A percentile compares a stretch with the other conserved stretches of the same genome.
Conservation (phyloP, 306 rosid genomes). For the Mimosa bimucronata region DNA sequence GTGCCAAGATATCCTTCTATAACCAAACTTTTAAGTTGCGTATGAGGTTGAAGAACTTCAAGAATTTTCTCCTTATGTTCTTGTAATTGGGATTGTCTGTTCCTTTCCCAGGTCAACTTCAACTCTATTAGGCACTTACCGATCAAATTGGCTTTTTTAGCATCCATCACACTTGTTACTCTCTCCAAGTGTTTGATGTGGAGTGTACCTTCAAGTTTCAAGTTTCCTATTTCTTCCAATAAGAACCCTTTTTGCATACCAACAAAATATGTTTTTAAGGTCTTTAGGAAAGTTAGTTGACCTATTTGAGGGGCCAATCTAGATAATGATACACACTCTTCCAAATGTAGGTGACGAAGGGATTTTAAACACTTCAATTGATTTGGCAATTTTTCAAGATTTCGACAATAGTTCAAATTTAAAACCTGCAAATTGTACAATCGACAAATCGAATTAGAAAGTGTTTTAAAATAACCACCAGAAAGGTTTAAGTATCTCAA, state of each 20-base stretch:
- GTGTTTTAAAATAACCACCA: rapidly evolving
- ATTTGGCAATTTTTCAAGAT: background rate
- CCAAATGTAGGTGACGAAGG: slow-evolving; percentile 23
- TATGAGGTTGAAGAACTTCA: slow-evolving; percentile 34
- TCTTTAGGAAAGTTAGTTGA: slow-evolving; percentile 9
- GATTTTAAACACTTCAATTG: background rate
- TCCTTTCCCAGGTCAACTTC: background rate
- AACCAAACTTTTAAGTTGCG: background rate
- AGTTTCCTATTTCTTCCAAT: slow-evolving; percentile 17
- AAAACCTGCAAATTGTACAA: slow-evolving; percentile 29
- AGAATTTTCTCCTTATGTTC: slow-evolving; percentile 31
- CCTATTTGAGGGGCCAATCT: slow-evolving; percentile 20
- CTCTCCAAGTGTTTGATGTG: slow-evolving; percentile 18
- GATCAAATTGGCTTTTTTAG: slow-evolving; percentile 22
- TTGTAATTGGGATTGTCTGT: background rate
- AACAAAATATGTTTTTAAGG: slow-evolving; percentile 2
- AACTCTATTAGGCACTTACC: slow-evolving; percentile 1
- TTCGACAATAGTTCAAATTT: rapidly evolving
- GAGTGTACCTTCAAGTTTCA: slow-evolving; percentile 32
- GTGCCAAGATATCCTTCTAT: background rate
- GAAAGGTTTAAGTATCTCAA: slow-evolving; percentile 36
- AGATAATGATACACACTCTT: background rate
- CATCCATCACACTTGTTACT: slow-evolving; percentile 22
- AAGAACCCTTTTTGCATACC: slow-evolving; percentile 15
- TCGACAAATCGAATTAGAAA: slow-evolving; percentile 2